Percentiles rank a stretch among this genome's conserved stretches.
Conservation (phyloP, 2,329 filamentous ascomycete genomes). For the Leptographium procerum region DNA sequence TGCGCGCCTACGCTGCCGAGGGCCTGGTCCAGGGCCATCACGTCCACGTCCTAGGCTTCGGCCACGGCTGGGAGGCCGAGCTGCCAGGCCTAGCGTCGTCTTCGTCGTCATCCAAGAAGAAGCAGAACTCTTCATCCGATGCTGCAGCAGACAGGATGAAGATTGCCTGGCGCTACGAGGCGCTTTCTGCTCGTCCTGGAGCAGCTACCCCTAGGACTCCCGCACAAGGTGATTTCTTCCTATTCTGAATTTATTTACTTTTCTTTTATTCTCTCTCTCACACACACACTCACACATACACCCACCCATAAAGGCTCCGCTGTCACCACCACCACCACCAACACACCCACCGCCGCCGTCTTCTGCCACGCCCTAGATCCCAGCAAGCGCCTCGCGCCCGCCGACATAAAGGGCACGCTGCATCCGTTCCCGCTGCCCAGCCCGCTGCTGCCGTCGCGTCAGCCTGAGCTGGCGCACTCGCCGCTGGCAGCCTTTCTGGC, state of each 20-base stretch:
- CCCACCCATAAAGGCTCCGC: too few species aligned
- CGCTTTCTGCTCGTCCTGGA: slow-evolving; percentile 34
- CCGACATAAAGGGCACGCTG: slow-evolving; percentile 38
- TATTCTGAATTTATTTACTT: neutral
- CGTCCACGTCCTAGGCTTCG: slow-evolving; percentile 73
- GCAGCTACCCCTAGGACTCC: neutral
- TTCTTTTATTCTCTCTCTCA: too few species aligned
- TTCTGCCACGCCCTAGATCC: slow-evolving; percentile 70
- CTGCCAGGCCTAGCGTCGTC: slow-evolving; percentile 57
- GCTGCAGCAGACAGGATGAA: slow-evolving; percentile 72
- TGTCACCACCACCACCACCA: neutral
- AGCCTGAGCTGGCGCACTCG: slow-evolving; percentile 22
- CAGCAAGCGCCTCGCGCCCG: slow-evolving; percentile 46
- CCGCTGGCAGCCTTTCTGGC: slow-evolving; percentile 55
- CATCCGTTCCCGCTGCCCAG: slow-evolving; percentile 38
- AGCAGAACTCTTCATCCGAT: slow-evolving; percentile 19
- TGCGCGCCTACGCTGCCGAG: slow-evolving; percentile 87
- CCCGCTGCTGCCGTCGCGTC: slow-evolving; percentile 20
- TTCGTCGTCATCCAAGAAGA: slow-evolving; percentile 17
- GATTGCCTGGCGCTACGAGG: slow-evolving; percentile 96
- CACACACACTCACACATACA: neutral
- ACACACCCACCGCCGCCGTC: slow-evolving; percentile 16
- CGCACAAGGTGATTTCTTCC: neutral
- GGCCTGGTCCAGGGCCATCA: slow-evolving; percentile 84
- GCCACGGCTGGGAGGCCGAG: slow-evolving; percentile 70